phyloP scores from a whole-genome alignment of 2,329 filamentous ascomycete species.

The Alternaria alternata region DNA sequence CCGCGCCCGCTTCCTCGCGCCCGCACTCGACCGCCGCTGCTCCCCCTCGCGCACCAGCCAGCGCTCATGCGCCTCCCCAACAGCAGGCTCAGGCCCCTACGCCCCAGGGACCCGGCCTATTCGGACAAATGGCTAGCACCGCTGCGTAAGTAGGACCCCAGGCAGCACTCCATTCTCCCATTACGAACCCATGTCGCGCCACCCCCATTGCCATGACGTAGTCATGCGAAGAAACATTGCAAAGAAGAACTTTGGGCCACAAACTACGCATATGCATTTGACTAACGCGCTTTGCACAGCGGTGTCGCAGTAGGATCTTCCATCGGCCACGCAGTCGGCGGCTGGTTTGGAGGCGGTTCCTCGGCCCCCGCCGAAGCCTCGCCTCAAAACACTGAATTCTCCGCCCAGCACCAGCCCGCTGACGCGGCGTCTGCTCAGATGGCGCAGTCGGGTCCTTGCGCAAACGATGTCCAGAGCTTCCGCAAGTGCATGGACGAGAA shows the following conservation, averaged over 20 bases:
- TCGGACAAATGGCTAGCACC: conserved; percentile 97
- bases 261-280: background rate
- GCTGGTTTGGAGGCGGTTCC: conserved; percentile 81
- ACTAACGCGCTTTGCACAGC: conserved; percentile 57
- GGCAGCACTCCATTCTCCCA: conserved; percentile 1
- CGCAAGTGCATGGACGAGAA: conserved; percentile 97
- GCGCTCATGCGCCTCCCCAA: conserved; percentile 62
- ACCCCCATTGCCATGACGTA: background rate
- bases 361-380: conserved; percentile 60
- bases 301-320: conserved; percentile 96
- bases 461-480: conserved; percentile 81
- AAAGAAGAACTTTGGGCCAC: background rate
- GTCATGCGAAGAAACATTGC: background rate
- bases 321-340: conserved; percentile 92
- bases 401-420: conserved; percentile 31
- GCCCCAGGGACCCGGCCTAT: conserved; percentile 79
- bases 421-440: conserved; percentile 53
- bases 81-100: conserved; percentile 50
- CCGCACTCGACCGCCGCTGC: conserved; percentile 71
- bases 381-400: conserved; percentile 47
- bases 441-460: conserved; percentile 63
- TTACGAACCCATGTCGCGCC: background rate
- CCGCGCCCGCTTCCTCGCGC: conserved; percentile 55
- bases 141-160: conserved; percentile 77
- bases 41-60: conserved; percentile 37